Base-by-base conservation (phyloP, 805 yeast genomes). In the Wickerhamomyces sydowiorum region DNA sequence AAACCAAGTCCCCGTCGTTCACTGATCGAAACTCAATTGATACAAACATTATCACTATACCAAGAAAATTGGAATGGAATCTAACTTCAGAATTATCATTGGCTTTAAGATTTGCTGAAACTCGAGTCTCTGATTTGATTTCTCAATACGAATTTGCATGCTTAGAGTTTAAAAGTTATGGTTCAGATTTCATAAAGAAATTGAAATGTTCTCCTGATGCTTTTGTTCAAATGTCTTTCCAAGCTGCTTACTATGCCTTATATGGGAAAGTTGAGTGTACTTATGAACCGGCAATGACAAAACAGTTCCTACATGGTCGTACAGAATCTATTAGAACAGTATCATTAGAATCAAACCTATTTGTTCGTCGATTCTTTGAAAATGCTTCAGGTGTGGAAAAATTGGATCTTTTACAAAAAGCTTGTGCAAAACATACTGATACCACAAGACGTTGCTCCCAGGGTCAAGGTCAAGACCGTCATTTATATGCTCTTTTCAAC, bases 261-360 rank as follows among this genome's bases (percentile, higher is more conserved):
- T 89, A 89, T 59, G 96, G 97, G 38, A 86, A 85, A 57, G 91
- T 88, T 31, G 97, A 88, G 62, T 86, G 95, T 49, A 87, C 96
- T 6, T 89, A 89, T 60, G 97, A 89, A 65, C 97, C 97, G 2
- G 96, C 96, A 8, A 89, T 89, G 97, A 90, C 96, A 4, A 89
- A 89, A 61, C 70, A 69, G 45, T 89, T 82, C 59, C 73, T 82
- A 48, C 96, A 89, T 58, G 97, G 96, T 10, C 75, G 97, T 60
- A 89, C 97, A 1, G 97, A 89, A 62, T 95, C 96, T 4, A 80
- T 89, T 42, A 72, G 96, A 54, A 76, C 95, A 0, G 96, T 89
- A 5, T 80, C 91, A 7, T 70, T 76, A 52, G 87, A 87, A 57
- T 82, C 93, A 1, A 85, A 85, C 56, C 70, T 75, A 36, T 89